Evolutionary conservation across 139 green algal genomes (phyloP), one percentile per base, ranked within the genome.

Genomic region (Coelastrella sp.): DNA sequence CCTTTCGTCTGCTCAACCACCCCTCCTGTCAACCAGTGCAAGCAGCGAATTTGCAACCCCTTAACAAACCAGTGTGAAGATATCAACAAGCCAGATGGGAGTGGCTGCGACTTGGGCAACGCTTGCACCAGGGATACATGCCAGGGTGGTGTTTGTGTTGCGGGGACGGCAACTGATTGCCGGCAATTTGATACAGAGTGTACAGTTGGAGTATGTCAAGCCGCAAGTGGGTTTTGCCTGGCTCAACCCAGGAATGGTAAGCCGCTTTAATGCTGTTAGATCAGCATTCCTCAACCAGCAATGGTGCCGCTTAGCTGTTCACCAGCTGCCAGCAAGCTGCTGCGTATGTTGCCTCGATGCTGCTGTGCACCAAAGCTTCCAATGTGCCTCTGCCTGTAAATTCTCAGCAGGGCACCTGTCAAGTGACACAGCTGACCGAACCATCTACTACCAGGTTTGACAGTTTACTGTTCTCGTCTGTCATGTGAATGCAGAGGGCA

Each of bases 71-170:
- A 34, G 30, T 75, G 66, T 37, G 51, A 0, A 43, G 13, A 13
- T 4, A 17, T 4, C 3, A 7, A n/a, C 37, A 43, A 45, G 35
- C 66, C 66, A 15, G 66, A 75, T 13, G 66, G 66, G 19, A 30
- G 35, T 4, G 15, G 17, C 3, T 75, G 66, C 17, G 35, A 75
- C 34, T 15, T 45, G 2, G 2, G 11, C 11, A n/a, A 15, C 15
- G 51, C 66, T n/a, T 75, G 66, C 35, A 53, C 35, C 37, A 45
- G 23, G 3, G 66, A 75, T n/a, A 75, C 35, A n/a, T 75, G 66
- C 35, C 8, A 43, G 9, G n/a, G 9, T 41, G 62, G 62, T 19
- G 23, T 13, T 19, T 71, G 62, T 23, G n/a, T 51, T 30, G 35
- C n/a, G 6, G 35, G 35, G 15, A 75, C 4, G 11, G 15, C 35